A percentile compares a stretch with the other conserved stretches of the same genome.
Conservation (phyloP, 2,329 filamentous ascomycete species). For the Exserohilum turcica region DNA sequence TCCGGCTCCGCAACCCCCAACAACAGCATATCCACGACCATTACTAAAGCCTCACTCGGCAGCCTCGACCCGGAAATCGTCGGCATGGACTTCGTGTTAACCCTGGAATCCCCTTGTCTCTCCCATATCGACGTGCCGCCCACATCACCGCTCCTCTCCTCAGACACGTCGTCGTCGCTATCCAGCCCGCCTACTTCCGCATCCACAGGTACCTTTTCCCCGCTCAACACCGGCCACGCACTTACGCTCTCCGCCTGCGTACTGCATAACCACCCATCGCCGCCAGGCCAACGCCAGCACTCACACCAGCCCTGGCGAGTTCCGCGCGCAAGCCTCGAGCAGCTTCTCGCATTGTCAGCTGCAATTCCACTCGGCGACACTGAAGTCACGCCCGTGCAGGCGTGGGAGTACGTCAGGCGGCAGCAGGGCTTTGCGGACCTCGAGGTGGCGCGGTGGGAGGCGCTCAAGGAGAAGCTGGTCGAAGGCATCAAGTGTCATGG, state of each 20-base stretch:
- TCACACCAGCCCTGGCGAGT: slow-evolving; percentile 21
- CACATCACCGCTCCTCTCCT: not conserved
- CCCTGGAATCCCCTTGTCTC: slow-evolving; percentile 45
- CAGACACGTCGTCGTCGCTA: no score
- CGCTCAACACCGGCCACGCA: slow-evolving; percentile 32
- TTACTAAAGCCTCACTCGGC: not conserved
- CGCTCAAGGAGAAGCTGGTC: slow-evolving; percentile 33
- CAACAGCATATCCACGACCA: not conserved
- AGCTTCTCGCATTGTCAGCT: slow-evolving; percentile 25
- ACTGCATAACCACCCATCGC: slow-evolving; percentile 23
- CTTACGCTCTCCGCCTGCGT: slow-evolving; percentile 39
- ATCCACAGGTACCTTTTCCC: slow-evolving; percentile 2
- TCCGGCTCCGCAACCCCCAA: slow-evolving; percentile 1
- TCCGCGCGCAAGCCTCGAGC: slow-evolving; percentile 23
- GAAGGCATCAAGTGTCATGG: slow-evolving; percentile 41
- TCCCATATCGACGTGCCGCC: slow-evolving; percentile 31
- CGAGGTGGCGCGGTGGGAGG: slow-evolving; percentile 24
- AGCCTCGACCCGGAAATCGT: slow-evolving; percentile 12
- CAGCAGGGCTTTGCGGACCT: slow-evolving; percentile 32
- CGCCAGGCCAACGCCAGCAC: slow-evolving; percentile 4
- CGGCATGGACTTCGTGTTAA: slow-evolving; percentile 45
- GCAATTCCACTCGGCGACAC: slow-evolving; percentile 24
- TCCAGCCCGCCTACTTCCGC: not conserved
- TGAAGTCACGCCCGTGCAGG: slow-evolving; percentile 47
- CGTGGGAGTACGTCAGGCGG: slow-evolving; percentile 42